Conservation (phyloP, 108 stramenopile genomes). For the Thalassiosira profunda region DNA sequence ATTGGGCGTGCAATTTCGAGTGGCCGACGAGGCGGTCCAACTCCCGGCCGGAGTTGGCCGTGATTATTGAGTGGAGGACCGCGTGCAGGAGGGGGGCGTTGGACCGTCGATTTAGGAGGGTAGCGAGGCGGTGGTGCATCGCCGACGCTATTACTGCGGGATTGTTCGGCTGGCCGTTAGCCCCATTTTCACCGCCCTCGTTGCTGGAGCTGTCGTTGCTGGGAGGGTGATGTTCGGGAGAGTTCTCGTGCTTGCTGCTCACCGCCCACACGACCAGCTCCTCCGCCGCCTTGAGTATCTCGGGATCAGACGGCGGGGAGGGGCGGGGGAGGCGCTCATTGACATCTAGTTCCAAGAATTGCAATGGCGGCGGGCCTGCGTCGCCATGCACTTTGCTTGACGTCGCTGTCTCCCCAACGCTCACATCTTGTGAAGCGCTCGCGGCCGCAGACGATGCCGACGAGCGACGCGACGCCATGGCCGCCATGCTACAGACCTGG, state of each 20-base stretch:
- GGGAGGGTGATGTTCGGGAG: slow-evolving; percentile 1
- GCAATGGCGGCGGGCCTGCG: slow-evolving; percentile 20
- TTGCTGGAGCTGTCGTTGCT: neutral
- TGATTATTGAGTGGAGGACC: slow-evolving; percentile 15
- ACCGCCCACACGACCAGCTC: slow-evolving; percentile 34
- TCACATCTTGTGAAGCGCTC: no score
- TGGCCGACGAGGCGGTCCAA: slow-evolving; percentile 12
- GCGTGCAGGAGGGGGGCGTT: slow-evolving; percentile 14
- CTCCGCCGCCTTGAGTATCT: slow-evolving; percentile 18
- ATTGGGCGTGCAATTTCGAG: slow-evolving; percentile 38
- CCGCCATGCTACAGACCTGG: no score
- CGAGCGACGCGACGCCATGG: no score
- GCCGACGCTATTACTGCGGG: slow-evolving; percentile 9
- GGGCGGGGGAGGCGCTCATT: slow-evolving; percentile 13
- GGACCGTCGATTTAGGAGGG: slow-evolving; percentile 6
- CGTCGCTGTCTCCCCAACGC: no score
- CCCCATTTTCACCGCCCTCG: no score
- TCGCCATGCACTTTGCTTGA: no score
- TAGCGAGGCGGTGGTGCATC: slow-evolving; percentile 10
- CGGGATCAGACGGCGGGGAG: neutral
- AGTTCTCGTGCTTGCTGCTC: slow-evolving; percentile 42
- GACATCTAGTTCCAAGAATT: slow-evolving; percentile 21
- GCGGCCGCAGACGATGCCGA: no score
- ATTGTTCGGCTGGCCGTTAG: neutral
- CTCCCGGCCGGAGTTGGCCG: slow-evolving; percentile 30